Conservation (phyloP, 768 basidiomycete genomes). For the Saitozyma podzolica region DNA sequence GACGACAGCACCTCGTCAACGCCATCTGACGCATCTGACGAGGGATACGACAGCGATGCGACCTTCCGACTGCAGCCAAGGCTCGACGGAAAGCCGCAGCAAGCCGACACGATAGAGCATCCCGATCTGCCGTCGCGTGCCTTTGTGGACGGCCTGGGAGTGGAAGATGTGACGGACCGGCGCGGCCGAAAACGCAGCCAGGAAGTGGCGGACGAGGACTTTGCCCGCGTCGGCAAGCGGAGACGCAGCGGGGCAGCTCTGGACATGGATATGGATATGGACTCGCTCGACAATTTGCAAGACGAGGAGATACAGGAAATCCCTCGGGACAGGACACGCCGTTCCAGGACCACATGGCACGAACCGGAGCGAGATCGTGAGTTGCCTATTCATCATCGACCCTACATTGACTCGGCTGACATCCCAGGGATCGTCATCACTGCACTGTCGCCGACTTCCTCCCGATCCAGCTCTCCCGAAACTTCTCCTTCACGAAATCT, state of each 20-base stretch:
- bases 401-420: conserved; percentile 4
- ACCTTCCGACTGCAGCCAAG: conserved; percentile 13
- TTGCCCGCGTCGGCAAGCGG: conserved; percentile 4
- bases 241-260: conserved; percentile 3
- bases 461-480: conserved; percentile 22
- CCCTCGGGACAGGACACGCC: background rate
- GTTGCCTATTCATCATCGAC: conserved; percentile 2
- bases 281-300: conserved; percentile 19
- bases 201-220: background rate
- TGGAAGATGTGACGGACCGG: conserved; percentile 27
- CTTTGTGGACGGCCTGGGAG: conserved; percentile 4
- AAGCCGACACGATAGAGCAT: conserved; percentile 22
- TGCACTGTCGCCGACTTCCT: conserved; percentile 26
- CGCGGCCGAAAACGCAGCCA: conserved; percentile 7
- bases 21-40: conserved; percentile 7
- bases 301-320: conserved; percentile 12
- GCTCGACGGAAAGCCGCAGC: conserved; percentile 18
- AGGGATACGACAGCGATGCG: conserved; percentile 14
- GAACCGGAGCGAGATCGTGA: conserved; percentile 47
- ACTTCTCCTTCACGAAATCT: conserved; percentile 9
- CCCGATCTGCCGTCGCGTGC: conserved; percentile 9
- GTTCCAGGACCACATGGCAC: conserved; percentile 28
- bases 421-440: conserved; percentile 40
- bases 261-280: conserved; percentile 28
- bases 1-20: conserved; percentile 1